A percentile compares a stretch with the other conserved stretches of the same genome.
phyloP scores from a whole-genome alignment of 2,329 filamentous ascomycete species.

The Trichophaea hybrida region DNA sequence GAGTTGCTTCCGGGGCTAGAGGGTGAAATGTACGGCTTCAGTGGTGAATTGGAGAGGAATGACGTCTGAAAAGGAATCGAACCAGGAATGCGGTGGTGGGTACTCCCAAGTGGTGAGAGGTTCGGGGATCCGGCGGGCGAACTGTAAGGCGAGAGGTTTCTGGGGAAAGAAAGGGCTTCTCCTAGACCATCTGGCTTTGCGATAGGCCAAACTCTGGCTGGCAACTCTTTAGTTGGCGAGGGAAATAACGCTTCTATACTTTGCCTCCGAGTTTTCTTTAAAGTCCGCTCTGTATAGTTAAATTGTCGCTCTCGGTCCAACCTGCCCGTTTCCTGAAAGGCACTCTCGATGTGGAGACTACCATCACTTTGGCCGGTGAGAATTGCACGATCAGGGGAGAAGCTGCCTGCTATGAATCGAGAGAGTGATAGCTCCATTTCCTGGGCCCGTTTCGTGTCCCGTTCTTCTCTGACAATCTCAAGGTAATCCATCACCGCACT shows the following conservation, averaged over 20 bases:
- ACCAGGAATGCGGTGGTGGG: not conserved
- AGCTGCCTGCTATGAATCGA: slow-evolving; percentile 17
- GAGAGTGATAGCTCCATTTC: slow-evolving; percentile 17
- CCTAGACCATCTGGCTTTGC: too few species aligned
- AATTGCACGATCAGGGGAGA: slow-evolving; percentile 4
- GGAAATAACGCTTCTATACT: not conserved
- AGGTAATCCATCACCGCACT: slow-evolving; percentile 17
- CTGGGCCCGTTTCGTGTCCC: slow-evolving; percentile 6
- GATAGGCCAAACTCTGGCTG: not conserved
- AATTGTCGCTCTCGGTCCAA: not conserved
- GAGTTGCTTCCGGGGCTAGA: not conserved
- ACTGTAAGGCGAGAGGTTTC: too few species aligned
- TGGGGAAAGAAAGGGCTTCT: not conserved
- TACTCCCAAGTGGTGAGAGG: too few species aligned
- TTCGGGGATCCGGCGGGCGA: too few species aligned
- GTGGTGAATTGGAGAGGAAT: not conserved
- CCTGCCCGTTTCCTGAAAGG: not conserved
- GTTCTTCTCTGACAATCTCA: slow-evolving; percentile 12
- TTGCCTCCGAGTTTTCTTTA: not conserved
- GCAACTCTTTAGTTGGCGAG: not conserved
- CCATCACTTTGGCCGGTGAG: not conserved
- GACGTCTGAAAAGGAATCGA: not conserved
- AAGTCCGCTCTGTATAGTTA: too few species aligned
- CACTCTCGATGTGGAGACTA: not conserved
- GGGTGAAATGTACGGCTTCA: not conserved